Conservation (phyloP, 495 filamentous ascomycete species). For the Aspergillus wentii region DNA sequence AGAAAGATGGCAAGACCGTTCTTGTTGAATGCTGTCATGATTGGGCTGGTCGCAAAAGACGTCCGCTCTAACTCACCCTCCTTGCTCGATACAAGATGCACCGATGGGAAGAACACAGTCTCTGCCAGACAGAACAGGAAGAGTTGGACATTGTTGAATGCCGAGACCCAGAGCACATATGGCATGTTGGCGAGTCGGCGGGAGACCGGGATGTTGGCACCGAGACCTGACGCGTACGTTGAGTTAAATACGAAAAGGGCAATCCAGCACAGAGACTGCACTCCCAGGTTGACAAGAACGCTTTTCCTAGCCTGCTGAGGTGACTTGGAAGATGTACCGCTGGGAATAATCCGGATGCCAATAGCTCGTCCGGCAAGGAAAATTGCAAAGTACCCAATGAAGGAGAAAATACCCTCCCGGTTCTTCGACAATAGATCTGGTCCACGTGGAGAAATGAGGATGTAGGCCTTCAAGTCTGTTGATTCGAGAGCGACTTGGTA, state of each 20-base stretch:
- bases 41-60: slow-evolving; percentile 67
- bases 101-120: slow-evolving; percentile 65
- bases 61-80: slow-evolving; percentile 49
- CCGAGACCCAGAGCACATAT: slow-evolving; percentile 85
- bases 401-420: slow-evolving; percentile 89
- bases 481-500: slow-evolving; percentile 76
- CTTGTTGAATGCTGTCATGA: slow-evolving; percentile 79
- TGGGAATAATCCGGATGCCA: slow-evolving; percentile 72
- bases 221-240: slow-evolving; percentile 62
- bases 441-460: slow-evolving; percentile 74
- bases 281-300: slow-evolving; percentile 54
- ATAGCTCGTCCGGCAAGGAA: slow-evolving; percentile 84
- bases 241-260: slow-evolving; percentile 61
- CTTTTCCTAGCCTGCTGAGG: slow-evolving; percentile 40
- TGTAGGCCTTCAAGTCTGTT: slow-evolving; percentile 73
- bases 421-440: slow-evolving; percentile 78
- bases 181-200: slow-evolving; percentile 89
- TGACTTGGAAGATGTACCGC: slow-evolving; percentile 34
- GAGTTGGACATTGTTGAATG: slow-evolving; percentile 81
- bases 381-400: slow-evolving; percentile 89
- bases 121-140: slow-evolving; percentile 74
- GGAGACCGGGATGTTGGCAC: slow-evolving; percentile 64
- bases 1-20: slow-evolving; percentile 87
- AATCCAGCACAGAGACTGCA: slow-evolving; percentile 62
- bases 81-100: slow-evolving; percentile 50